Percentiles rank a stretch among this genome's conserved stretches.
Conservation (phyloP, 208 protist species). For the Wallacemonas sp. region DNA sequence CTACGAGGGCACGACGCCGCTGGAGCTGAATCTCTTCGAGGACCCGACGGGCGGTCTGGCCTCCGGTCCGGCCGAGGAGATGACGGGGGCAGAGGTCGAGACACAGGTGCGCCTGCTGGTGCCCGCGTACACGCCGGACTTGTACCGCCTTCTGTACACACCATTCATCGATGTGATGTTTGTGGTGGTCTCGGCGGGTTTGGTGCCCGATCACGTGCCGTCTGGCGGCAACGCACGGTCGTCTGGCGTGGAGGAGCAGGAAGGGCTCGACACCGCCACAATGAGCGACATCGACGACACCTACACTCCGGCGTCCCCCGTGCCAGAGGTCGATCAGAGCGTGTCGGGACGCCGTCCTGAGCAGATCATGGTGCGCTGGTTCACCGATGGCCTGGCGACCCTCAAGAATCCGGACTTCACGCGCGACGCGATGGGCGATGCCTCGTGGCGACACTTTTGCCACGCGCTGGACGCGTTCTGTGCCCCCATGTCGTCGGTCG, state of each 20-base stretch:
- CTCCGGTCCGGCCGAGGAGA: conserved; percentile 67
- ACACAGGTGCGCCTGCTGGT: conserved; percentile 62
- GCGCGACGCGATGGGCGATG: conserved; percentile 61
- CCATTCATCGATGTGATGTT: conserved; percentile 72
- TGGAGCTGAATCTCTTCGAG: conserved; percentile 79
- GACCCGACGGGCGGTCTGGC: conserved; percentile 85
- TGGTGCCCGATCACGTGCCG: conserved; percentile 34
- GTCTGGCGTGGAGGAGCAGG: no score
- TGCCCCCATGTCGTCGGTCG: conserved; percentile 57
- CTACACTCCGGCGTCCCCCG: no score
- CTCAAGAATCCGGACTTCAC: conserved; percentile 53
- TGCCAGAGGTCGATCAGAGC: no score
- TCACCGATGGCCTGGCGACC: conserved; percentile 57
- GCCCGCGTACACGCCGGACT: conserved; percentile 43
- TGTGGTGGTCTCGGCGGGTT: conserved; percentile 44
- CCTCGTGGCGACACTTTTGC: conserved; percentile 33
- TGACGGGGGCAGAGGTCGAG: conserved; percentile 68
- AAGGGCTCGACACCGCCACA: no score
- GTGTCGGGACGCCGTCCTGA: conserved; percentile 20
- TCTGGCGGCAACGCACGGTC: no score
- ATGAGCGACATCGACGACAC: no score
- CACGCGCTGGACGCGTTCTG: conserved; percentile 46
- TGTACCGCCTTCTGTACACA: conserved; percentile 78
- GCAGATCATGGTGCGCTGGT: conserved; percentile 67
- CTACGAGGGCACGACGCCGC: conserved; percentile 19